Conservation (phyloP, 106 monocot species). For the Chionographis japonica region DNA sequence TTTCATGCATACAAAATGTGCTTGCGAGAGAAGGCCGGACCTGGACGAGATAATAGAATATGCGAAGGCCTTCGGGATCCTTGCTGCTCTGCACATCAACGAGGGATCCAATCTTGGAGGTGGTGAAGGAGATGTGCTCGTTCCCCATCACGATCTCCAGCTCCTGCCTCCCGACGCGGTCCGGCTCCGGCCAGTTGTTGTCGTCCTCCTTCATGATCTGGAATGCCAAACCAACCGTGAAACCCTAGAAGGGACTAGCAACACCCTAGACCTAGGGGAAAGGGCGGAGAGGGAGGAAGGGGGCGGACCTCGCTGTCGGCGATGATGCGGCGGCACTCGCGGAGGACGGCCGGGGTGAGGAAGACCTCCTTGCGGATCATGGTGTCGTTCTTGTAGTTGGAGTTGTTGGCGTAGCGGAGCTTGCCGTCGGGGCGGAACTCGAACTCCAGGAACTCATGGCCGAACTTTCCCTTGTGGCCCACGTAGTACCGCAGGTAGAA, state of each 20-base stretch:
- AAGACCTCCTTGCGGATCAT: slow-evolving; percentile 77
- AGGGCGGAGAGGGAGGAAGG: neutral
- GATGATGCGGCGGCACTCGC: slow-evolving; percentile 71
- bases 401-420: slow-evolving; percentile 75
- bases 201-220: slow-evolving; percentile 80
- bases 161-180: slow-evolving; percentile 59
- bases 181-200: slow-evolving; percentile 70
- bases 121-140: slow-evolving; percentile 70
- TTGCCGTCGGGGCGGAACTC: slow-evolving; percentile 80
- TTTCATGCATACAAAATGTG: too few species aligned
- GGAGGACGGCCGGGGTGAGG: slow-evolving; percentile 48
- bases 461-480: slow-evolving; percentile 71
- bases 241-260: neutral
- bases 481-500: slow-evolving; percentile 76
- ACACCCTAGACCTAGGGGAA: too few species aligned
- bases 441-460: slow-evolving; percentile 72
- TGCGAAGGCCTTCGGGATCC: slow-evolving; percentile 60
- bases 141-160: slow-evolving; percentile 78
- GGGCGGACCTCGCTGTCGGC: slow-evolving; percentile 46
- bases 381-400: slow-evolving; percentile 79
- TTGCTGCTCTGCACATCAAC: slow-evolving; percentile 63
- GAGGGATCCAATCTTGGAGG: slow-evolving; percentile 69
- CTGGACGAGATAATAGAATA: slow-evolving; percentile 69
- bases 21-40: neutral
- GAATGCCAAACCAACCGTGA: neutral